Percentiles rank a stretch among this genome's conserved stretches.
Conservation (phyloP, 305 asterid genomes). For the Ajuga reptans region DNA sequence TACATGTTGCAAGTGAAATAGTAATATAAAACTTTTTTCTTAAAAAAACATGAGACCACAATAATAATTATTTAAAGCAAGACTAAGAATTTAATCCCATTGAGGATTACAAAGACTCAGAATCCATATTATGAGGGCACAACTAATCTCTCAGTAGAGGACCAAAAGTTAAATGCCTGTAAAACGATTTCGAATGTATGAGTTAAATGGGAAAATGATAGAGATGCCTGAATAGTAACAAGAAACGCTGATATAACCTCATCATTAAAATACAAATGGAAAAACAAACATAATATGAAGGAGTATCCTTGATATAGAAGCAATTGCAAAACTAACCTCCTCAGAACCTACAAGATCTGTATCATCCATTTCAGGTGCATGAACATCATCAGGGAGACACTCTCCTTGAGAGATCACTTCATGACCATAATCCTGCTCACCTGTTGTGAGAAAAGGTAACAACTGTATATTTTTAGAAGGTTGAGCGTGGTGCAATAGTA, state of each 20-base stretch:
- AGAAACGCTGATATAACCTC: not conserved
- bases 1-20: no score
- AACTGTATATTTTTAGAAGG: constrained; percentile 1
- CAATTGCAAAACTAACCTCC: constrained; percentile 40
- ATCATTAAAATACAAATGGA: not conserved
- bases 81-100: not conserved
- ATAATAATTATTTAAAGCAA: not conserved
- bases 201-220: not conserved
- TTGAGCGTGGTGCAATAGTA: no score
- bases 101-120: not conserved
- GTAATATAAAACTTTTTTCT: no score
- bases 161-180: not conserved
- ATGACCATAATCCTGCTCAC: constrained; percentile 27
- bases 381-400: constrained; percentile 36
- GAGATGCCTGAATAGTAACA: not conserved
- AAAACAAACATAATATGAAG: constrained; percentile 13
- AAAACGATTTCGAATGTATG: not conserved
- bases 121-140: not conserved
- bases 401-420: constrained; percentile 40
- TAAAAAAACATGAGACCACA: not conserved
- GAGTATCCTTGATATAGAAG: constrained; percentile 19
- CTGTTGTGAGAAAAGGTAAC: constrained; percentile 29
- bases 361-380: constrained; percentile 34
- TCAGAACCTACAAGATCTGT: constrained; percentile 34
- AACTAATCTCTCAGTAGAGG: not conserved